Evolutionary conservation across 352 stramenopile species (phyloP).

Genomic region (Phytophthora constricta): DNA sequence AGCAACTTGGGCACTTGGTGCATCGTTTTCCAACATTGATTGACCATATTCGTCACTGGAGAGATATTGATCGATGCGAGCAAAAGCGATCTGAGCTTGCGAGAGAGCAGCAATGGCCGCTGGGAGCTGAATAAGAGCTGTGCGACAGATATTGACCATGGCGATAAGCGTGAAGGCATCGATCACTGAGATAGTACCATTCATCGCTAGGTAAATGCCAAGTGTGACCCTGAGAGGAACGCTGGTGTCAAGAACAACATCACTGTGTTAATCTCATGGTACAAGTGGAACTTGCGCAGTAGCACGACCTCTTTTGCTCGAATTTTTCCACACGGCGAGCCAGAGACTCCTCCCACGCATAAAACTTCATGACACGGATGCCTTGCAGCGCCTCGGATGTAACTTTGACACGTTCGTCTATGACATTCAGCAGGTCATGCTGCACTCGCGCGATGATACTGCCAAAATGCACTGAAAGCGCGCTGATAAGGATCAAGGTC

Average conservation of each 20-base stretch:
- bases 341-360: conserved; percentile 77
- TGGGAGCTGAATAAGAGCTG: conserved; percentile 27
- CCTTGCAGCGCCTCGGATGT: conserved; percentile 91
- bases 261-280: conserved; percentile 61
- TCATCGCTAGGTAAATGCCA: conserved; percentile 43
- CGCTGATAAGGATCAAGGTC: conserved; percentile 18
- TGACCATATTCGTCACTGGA: conserved; percentile 30
- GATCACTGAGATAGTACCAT: conserved; percentile 48
- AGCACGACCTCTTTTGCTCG: conserved; percentile 47
- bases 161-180: conserved; percentile 51
- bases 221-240: conserved; percentile 46
- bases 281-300: conserved; percentile 56
- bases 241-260: conserved; percentile 54
- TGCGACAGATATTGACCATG: conserved; percentile 40
- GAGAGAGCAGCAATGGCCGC: conserved; percentile 31
- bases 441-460: conserved; percentile 9
- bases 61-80: conserved; percentile 36
- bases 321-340: conserved; percentile 47
- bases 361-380: conserved; percentile 90
- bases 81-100: conserved; percentile 30
- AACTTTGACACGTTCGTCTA: conserved; percentile 86
- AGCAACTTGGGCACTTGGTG: background rate
- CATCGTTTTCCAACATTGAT: background rate
- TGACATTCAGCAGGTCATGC: conserved; percentile 26
- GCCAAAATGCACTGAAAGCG: conserved; percentile 1